Conservation (phyloP, 2,329 filamentous ascomycete species). For the Sclerotinia subarctica region DNA sequence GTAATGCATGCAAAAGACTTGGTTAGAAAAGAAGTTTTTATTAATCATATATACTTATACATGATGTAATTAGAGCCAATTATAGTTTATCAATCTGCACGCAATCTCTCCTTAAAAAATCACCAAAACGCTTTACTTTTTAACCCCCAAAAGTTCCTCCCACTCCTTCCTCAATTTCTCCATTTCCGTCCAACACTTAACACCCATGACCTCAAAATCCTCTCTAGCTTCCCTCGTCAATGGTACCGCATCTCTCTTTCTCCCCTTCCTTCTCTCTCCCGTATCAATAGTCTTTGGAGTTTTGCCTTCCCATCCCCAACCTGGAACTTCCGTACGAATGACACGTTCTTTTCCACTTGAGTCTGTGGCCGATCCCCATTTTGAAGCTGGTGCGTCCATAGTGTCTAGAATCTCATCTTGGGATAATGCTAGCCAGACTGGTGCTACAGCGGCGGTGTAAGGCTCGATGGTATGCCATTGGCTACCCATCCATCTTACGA, state of each 20-base stretch:
- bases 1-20: neutral
- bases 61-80: neutral
- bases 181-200: constrained; percentile 64
- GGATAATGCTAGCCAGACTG: constrained; percentile 75
- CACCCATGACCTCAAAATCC: constrained; percentile 61
- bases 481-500: constrained; percentile 75
- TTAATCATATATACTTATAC: neutral
- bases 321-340: constrained; percentile 77
- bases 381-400: constrained; percentile 55
- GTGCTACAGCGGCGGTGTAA: constrained; percentile 72
- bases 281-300: constrained; percentile 44
- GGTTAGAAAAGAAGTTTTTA: neutral
- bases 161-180: constrained; percentile 66
- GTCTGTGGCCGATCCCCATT: constrained; percentile 81
- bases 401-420: constrained; percentile 60
- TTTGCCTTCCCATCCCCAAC: constrained; percentile 73
- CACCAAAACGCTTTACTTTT: neutral
- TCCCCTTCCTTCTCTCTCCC: constrained; percentile 52
- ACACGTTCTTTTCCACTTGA: constrained; percentile 56
- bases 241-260: constrained; percentile 56
- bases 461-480: constrained; percentile 81
- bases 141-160: constrained; percentile 45
- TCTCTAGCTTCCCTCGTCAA: constrained; percentile 58
- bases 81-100: neutral
- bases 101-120: neutral